A percentile compares a stretch with the other conserved stretches of the same genome.
These are phyloP conservation scores for Hymenoscyphus repandus DNA, from an alignment of 2,329 filamentous ascomycete species.

Conservation along the genomic window DNA sequence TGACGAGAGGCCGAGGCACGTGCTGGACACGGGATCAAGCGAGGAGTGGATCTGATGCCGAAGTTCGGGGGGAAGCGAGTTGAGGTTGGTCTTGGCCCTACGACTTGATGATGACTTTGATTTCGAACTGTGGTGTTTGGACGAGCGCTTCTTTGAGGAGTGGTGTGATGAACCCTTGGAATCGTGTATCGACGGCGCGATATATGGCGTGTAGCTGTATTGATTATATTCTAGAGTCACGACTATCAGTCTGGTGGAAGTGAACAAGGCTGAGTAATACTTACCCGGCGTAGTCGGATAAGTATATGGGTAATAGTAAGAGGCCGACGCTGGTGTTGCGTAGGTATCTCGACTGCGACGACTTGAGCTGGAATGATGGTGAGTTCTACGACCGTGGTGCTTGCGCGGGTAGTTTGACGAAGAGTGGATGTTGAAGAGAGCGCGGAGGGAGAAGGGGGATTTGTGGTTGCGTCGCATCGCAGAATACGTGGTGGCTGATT, in stretches of 20 bases:
- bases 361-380: background rate
- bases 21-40: slow-evolving; percentile 5
- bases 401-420: background rate
- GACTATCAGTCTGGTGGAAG: background rate
- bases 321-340: background rate
- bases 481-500: background rate
- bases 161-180: background rate
- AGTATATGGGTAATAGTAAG: background rate
- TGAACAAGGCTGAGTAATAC: background rate
- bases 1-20: slow-evolving; percentile 6
- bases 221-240: background rate
- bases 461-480: slow-evolving; percentile 1
- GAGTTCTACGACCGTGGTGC: slow-evolving; percentile 1
- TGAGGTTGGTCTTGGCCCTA: background rate
- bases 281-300: background rate
- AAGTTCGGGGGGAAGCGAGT: slow-evolving; percentile 3
- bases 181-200: background rate
- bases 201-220: background rate
- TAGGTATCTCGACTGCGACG: background rate
- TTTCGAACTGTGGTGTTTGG: background rate
- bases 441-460: background rate
- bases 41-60: slow-evolving; percentile 1
- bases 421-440: slow-evolving; percentile 1
- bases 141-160: background rate
- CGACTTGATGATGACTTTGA: background rate